Conservation (phyloP, 495 filamentous ascomycete species). For the Cercophora sp. region DNA sequence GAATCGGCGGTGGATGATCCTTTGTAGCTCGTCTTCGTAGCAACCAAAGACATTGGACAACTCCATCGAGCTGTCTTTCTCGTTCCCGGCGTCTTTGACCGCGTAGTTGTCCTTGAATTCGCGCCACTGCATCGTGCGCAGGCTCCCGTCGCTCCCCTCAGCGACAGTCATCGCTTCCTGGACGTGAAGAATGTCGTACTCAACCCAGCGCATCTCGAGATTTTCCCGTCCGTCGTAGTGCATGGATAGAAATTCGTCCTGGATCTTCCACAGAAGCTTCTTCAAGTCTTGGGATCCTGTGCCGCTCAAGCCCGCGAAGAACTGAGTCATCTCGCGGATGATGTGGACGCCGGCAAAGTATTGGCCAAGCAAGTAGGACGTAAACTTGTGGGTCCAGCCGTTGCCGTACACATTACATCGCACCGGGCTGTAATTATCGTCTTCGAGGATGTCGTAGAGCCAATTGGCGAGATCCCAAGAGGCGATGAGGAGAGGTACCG, state of each 20-base stretch:
- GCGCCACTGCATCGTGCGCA: constrained; percentile 7
- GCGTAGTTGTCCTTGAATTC: constrained; percentile 6
- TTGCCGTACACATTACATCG: constrained; percentile 5
- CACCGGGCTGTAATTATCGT: not conserved
- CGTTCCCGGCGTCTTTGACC: not conserved
- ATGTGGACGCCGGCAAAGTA: constrained; percentile 13
- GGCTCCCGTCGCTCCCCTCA: not conserved
- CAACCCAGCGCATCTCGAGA: not conserved
- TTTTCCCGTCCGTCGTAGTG: constrained; percentile 10
- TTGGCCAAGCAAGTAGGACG: constrained; percentile 8
- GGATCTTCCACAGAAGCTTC: constrained; percentile 10
- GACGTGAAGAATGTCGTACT: not conserved
- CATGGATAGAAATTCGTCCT: constrained; percentile 11
- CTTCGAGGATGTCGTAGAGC: constrained; percentile 10
- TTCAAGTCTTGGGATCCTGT: constrained; percentile 1
- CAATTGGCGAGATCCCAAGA: constrained; percentile 10
- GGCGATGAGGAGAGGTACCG: constrained; percentile 11
- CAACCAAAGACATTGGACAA: not conserved
- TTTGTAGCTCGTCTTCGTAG: constrained; percentile 3
- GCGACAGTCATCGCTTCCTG: constrained; percentile 5
- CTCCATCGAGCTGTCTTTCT: not conserved
- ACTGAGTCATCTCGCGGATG: constrained; percentile 10
- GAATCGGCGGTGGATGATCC: constrained; percentile 11
- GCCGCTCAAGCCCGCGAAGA: constrained; percentile 3
- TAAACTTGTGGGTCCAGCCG: constrained; percentile 5